Evolutionary conservation across 2,329 filamentous ascomycete genomes (phyloP), one percentile per base, ranked within the genome.

Genomic region (Gnomoniopsis sp.): DNA sequence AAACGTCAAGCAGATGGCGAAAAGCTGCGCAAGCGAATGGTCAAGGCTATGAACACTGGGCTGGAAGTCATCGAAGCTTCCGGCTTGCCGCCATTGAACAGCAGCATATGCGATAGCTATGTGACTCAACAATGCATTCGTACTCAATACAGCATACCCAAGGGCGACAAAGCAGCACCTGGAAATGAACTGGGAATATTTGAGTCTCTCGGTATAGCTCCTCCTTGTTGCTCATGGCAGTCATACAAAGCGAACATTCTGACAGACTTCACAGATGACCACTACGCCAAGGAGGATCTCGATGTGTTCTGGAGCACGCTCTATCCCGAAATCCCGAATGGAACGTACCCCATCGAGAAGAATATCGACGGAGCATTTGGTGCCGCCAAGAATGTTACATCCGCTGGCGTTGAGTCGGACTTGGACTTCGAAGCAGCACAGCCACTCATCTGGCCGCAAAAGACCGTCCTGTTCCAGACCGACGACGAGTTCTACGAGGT

Each of bases 371-470:
- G 67, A 2, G 66, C 65, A 14, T 46, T 49, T 3, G 65, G 64
- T 19, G 53, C 65, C 15, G 55, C 41, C 14, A 47, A 23, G 8
- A 22, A 53, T 4, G 23, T 57, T 2, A 17, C 53, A 3, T 22
- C 51, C 23, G 51, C 53, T 3, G 60, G 52, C 1, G 63, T 63
- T 2, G 78, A 80, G 60, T 69, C 72, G 6, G 74, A 76, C 46
- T 72, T 83, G 17, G 80, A 82, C 64, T 79, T 81, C 54, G 68
- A 78, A 58, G 71, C 77, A 34, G 71, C 71, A 14, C 77, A 77
- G 53, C 76, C 79, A 0, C 69, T 83, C 56, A 76, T 82, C 63
- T 81, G 75, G 66, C 80, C 80, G 2, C 79, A 82, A 62, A 73
- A 59, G 41, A 59, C 75, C 0, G 75, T 76, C 3, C 57, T 66